phyloP scores from a whole-genome alignment of 2,329 filamentous ascomycete species.

The Exophiala sp. region DNA sequence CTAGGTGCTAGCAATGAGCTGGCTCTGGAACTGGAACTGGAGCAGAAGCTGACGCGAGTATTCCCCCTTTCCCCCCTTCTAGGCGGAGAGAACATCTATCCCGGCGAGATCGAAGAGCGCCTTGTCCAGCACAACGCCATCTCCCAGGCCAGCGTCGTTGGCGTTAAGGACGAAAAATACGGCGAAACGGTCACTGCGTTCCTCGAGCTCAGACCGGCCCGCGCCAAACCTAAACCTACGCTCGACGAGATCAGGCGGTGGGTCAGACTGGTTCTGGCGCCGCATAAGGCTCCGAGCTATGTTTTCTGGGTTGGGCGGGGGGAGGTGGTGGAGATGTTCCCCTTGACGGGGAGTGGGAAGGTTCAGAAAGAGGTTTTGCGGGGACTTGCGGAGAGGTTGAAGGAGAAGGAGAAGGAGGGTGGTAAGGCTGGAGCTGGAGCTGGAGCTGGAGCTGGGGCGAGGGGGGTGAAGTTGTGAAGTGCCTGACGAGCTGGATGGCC shows the following conservation, averaged over 20 bases:
- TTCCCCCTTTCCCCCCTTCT: background rate
- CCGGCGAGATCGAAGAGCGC: constrained; percentile 83
- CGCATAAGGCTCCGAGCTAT: constrained; percentile 64
- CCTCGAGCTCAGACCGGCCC: constrained; percentile 49
- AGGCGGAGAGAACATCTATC: constrained; percentile 92
- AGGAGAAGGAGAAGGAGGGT: too few species aligned
- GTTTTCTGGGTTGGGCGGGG: constrained; percentile 67
- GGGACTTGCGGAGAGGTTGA: constrained; percentile 9
- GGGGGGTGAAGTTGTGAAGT: too few species aligned
- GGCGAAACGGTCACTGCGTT: constrained; percentile 68
- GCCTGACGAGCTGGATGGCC: too few species aligned
- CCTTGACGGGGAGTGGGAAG: constrained; percentile 66
- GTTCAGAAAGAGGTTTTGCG: constrained; percentile 19
- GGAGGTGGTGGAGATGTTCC: constrained; percentile 51
- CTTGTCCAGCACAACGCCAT: constrained; percentile 64
- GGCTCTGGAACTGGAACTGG: too few species aligned
- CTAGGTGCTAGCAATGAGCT: too few species aligned
- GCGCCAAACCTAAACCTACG: constrained; percentile 40
- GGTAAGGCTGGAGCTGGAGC: too few species aligned
- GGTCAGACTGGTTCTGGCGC: constrained; percentile 56
- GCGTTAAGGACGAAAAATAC: constrained; percentile 62
- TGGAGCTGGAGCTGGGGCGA: too few species aligned
- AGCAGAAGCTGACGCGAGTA: background rate
- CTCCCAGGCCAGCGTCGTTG: constrained; percentile 60
- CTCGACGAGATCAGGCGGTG: constrained; percentile 52